Evolutionary conservation across 1,284 basidiomycete species (phyloP).

Genomic region (Filobasidium uniguttulatum): DNA sequence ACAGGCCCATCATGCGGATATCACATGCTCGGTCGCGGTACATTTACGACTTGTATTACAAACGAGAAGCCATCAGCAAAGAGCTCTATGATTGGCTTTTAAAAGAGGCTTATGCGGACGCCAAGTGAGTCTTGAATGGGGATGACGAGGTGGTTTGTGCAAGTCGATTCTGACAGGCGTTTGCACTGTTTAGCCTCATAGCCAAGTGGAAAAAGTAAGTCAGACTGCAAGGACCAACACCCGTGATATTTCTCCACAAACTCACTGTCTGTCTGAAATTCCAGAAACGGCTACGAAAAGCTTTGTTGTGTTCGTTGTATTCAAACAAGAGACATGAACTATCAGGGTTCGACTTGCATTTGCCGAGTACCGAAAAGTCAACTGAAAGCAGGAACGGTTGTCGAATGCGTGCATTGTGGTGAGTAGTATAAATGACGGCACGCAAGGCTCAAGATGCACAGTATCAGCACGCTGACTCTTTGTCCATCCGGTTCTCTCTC

Average conservation of each 20-base stretch:
- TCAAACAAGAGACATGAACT: slow-evolving; percentile 98
- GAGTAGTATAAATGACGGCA: too few species aligned
- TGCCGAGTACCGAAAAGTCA: slow-evolving; percentile 94
- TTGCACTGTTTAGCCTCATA: slow-evolving; percentile 52
- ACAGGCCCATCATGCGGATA: slow-evolving; percentile 83
- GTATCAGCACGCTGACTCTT: too few species aligned
- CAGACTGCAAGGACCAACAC: neutral
- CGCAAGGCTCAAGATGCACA: too few species aligned
- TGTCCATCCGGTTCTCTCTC: too few species aligned
- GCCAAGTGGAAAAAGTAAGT: slow-evolving; percentile 91
- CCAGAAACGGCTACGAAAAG: slow-evolving; percentile 79
- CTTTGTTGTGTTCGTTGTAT: slow-evolving; percentile 95
- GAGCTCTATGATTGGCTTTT: slow-evolving; percentile 97
- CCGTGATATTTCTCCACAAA: neutral
- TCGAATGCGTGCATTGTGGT: slow-evolving; percentile 96
- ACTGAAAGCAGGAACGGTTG: slow-evolving; percentile 78
- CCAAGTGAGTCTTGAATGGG: slow-evolving; percentile 57
- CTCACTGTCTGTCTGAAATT: neutral
- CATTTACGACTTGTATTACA: slow-evolving; percentile 98
- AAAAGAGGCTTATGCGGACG: slow-evolving; percentile 94
- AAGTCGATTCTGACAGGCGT: neutral
- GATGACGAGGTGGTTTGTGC: neutral
- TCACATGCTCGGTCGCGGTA: slow-evolving; percentile 89
- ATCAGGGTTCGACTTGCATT: slow-evolving; percentile 97
- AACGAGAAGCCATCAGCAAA: slow-evolving; percentile 83